Percentiles rank a stretch among this genome's conserved stretches.
Evolutionary conservation across 805 yeast genomes (phyloP).

Genomic region (Wickerhamiella sorbophila): DNA sequence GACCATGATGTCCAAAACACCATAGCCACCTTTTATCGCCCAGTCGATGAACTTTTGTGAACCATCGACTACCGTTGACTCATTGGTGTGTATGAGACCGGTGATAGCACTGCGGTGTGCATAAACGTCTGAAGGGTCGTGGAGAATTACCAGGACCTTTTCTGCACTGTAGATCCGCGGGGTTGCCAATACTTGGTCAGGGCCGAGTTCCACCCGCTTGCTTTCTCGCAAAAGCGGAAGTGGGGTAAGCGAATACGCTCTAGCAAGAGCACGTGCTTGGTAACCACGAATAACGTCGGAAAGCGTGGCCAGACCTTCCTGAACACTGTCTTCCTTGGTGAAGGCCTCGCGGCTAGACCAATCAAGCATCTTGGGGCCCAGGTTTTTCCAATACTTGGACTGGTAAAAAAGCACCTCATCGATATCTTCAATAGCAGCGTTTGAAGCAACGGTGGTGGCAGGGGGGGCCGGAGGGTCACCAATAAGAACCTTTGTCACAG

Average conservation of each 20-base stretch:
- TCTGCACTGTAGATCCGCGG: constrained; percentile 45
- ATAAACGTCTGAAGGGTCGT: constrained; percentile 90
- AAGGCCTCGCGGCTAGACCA: constrained; percentile 2
- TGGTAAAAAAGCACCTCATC: constrained; percentile 71
- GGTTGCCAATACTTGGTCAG: constrained; percentile 56
- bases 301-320: constrained; percentile 22
- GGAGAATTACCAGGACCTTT: constrained; percentile 58
- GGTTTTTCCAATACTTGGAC: constrained; percentile 74
- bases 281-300: constrained; percentile 63
- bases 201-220: constrained; percentile 35
- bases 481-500: constrained; percentile 76
- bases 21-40: constrained; percentile 46
- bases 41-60: constrained; percentile 57
- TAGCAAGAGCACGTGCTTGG: constrained; percentile 42
- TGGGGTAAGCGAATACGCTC: constrained; percentile 42
- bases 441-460: constrained; percentile 50
- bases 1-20: constrained; percentile 70
- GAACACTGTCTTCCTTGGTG: background rate
- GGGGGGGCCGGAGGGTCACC: constrained; percentile 87
- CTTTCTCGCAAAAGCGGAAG: constrained; percentile 44
- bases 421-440: constrained; percentile 65
- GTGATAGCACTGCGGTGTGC: constrained; percentile 54
- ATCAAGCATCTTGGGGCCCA: constrained; percentile 29
- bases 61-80: constrained; percentile 64
- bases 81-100: constrained; percentile 60